Evolutionary conservation across 257 asterid genomes (phyloP).

Genomic region (Scutellaria baicalensis): DNA sequence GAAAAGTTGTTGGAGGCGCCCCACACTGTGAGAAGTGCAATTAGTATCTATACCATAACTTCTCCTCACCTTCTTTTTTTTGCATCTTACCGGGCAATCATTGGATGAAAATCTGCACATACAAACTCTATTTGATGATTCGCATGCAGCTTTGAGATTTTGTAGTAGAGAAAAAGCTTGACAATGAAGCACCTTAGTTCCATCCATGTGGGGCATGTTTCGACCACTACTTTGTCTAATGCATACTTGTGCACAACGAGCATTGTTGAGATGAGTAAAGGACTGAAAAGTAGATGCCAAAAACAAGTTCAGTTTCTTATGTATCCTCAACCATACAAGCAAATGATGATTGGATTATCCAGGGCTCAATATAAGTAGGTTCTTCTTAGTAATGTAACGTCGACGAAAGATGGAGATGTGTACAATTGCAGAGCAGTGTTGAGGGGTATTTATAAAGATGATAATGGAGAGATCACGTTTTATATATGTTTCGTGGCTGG

Average conservation of each 20-base stretch:
- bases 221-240: not conserved
- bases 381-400: not conserved
- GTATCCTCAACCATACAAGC: no score
- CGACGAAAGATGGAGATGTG: not conserved
- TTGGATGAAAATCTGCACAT: not conserved
- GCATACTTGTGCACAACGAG: not conserved
- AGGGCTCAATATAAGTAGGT: not conserved
- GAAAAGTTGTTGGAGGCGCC: constrained; percentile 4
- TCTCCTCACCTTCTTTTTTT: not conserved
- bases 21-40: not conserved
- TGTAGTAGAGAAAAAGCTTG: constrained; percentile 2
- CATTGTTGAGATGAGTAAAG: not conserved
- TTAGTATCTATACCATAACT: not conserved
- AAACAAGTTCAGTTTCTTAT: no score
- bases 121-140: not conserved
- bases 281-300: not conserved
- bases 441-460: not conserved
- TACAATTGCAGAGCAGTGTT: not conserved
- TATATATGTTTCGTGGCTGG: no score
- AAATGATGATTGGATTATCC: no score
- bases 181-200: not conserved
- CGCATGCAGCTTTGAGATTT: not conserved
- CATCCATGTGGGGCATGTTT: not conserved
- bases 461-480: no score
- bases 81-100: not conserved